Evolutionary conservation across 2,329 filamentous ascomycete species (phyloP).

Genomic region (Colletotrichum phormii): DNA sequence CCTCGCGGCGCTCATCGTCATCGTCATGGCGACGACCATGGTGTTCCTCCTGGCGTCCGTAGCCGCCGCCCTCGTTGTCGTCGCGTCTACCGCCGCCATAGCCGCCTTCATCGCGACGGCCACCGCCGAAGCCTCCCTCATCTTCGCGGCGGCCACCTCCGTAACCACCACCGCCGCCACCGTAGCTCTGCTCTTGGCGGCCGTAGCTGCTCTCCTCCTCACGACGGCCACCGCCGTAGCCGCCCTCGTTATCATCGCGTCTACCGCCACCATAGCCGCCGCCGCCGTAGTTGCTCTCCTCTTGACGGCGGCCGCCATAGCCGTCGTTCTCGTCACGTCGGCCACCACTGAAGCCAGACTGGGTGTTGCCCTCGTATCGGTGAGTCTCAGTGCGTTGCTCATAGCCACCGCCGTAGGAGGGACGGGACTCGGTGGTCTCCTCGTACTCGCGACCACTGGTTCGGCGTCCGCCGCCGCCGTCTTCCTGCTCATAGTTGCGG

Average conservation of each 20-base stretch:
- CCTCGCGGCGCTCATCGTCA: slow-evolving; percentile 32
- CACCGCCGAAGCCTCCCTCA: slow-evolving; percentile 39
- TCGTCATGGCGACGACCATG: slow-evolving; percentile 35
- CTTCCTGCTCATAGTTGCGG: slow-evolving; percentile 70
- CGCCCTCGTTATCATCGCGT: slow-evolving; percentile 38
- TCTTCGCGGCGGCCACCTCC: slow-evolving; percentile 40
- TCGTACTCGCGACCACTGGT: slow-evolving; percentile 68
- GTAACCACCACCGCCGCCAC: slow-evolving; percentile 23
- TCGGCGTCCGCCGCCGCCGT: slow-evolving; percentile 50
- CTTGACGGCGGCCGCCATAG: slow-evolving; percentile 41
- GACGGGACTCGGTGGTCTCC: slow-evolving; percentile 66
- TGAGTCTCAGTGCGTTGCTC: slow-evolving; percentile 68
- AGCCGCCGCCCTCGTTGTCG: slow-evolving; percentile 38
- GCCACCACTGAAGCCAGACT: slow-evolving; percentile 38
- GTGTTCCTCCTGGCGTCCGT: slow-evolving; percentile 37
- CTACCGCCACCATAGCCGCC: slow-evolving; percentile 37
- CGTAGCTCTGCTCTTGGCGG: slow-evolving; percentile 36
- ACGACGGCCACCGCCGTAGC: slow-evolving; percentile 37
- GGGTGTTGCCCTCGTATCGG: slow-evolving; percentile 54
- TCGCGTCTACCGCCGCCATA: slow-evolving; percentile 40
- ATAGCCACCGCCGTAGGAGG: slow-evolving; percentile 64
- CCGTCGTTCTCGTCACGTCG: slow-evolving; percentile 41
- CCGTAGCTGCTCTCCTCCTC: slow-evolving; percentile 22
- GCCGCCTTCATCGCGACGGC: slow-evolving; percentile 37
- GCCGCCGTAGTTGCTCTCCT: slow-evolving; percentile 41